phyloP scores from a whole-genome alignment of 208 protist species.

The Acanthamoeba culbertsoni region DNA sequence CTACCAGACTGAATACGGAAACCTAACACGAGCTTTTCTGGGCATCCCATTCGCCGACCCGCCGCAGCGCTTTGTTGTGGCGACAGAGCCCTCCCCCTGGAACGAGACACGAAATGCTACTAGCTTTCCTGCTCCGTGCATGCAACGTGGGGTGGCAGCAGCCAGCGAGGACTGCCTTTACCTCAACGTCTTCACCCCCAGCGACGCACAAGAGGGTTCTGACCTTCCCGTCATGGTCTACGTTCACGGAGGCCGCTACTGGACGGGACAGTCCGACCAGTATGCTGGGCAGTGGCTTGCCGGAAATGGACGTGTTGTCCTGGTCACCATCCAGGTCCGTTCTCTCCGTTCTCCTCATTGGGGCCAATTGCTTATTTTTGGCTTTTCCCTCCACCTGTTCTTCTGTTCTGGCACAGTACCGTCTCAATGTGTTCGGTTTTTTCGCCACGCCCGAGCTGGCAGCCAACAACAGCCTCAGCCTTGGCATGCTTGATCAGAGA shows the following conservation, averaged over 20 bases:
- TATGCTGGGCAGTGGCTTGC: background rate
- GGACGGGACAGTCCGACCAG: background rate
- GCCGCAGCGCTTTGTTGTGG: background rate
- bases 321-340: background rate
- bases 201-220: background rate
- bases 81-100: background rate
- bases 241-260: background rate
- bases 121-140: background rate
- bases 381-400: too few relatives aligned
- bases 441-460: slow-evolving; percentile 22
- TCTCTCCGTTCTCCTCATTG: background rate
- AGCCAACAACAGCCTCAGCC: background rate
- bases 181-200: background rate
- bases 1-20: background rate
- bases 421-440: slow-evolving; percentile 35
- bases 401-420: slow-evolving; percentile 14
- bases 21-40: background rate
- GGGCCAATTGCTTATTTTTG: too few relatives aligned
- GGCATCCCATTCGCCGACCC: background rate
- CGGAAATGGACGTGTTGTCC: background rate
- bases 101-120: background rate
- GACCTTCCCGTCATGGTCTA: background rate
- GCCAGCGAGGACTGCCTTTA: background rate
- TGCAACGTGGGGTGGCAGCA: background rate
- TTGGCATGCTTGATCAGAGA: slow-evolving; percentile 35